These are phyloP conservation scores for Vitellaria paradoxa DNA, from an alignment of 179 eudicot genomes.

Conservation along the genomic window DNA sequence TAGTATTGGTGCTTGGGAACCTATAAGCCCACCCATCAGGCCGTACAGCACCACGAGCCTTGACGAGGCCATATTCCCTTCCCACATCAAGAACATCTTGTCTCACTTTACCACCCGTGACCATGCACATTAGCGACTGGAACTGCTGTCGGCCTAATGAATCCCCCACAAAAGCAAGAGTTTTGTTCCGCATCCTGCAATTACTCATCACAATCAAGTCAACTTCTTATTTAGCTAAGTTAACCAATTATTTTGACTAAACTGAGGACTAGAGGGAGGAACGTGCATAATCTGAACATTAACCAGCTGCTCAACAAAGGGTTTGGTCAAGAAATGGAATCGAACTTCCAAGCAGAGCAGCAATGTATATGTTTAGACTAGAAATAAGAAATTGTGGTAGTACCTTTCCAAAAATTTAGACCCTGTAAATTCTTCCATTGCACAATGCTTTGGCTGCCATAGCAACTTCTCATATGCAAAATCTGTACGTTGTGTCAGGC, in stretches of 20 bases:
- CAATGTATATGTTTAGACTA: not conserved
- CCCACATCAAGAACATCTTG: slow-evolving; percentile 60
- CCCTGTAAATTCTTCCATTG: slow-evolving; percentile 71
- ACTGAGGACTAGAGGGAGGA: not conserved
- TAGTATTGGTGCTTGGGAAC: slow-evolving; percentile 68
- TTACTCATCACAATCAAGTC: not conserved
- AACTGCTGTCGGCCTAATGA: slow-evolving; percentile 86
- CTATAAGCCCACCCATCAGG: slow-evolving; percentile 89
- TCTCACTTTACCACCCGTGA: slow-evolving; percentile 61
- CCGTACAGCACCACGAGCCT: slow-evolving; percentile 55
- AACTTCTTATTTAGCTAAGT: not conserved
- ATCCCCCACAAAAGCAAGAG: slow-evolving; percentile 84
- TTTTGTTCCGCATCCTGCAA: slow-evolving; percentile 82
- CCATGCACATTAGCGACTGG: slow-evolving; percentile 92
- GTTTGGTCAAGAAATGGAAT: not conserved
- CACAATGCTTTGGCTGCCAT: slow-evolving; percentile 79
- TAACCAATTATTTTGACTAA: not conserved
- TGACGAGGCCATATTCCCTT: slow-evolving; percentile 47
- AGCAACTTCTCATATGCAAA: slow-evolving; percentile 74
- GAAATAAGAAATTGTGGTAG: not conserved
- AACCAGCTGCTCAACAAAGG: slow-evolving; percentile 1
- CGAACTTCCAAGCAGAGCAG: not conserved
- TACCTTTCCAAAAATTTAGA: slow-evolving; percentile 66
- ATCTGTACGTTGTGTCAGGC: slow-evolving; percentile 81
- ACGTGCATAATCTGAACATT: not conserved